Percentiles rank a stretch among this genome's conserved stretches.
phyloP scores from a whole-genome alignment of 2,329 filamentous ascomycete genomes.

The Thelonectria discophora region DNA sequence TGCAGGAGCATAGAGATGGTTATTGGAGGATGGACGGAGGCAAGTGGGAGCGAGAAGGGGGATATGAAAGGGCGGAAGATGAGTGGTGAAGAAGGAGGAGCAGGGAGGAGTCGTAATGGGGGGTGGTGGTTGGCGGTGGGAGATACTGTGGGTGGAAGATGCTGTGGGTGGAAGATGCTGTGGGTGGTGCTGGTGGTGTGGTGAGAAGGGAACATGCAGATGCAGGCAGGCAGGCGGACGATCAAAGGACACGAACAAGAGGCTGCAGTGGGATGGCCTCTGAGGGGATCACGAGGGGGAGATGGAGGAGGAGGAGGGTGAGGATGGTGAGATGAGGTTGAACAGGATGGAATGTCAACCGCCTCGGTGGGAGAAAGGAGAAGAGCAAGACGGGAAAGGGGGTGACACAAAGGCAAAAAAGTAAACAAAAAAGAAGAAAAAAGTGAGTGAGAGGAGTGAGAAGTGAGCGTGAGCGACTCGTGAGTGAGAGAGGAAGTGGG shows the following conservation, averaged over 20 bases:
- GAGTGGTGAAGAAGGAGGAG: conserved; percentile 2
- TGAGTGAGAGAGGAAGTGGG: too few relatives aligned
- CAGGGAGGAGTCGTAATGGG: background rate
- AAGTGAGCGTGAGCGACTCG: background rate
- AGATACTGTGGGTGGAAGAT: too few relatives aligned
- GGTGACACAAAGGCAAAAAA: background rate
- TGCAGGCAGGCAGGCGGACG: conserved; percentile 2
- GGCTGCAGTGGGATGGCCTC: background rate
- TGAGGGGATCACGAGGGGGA: background rate
- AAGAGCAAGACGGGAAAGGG: background rate
- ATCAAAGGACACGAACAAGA: background rate
- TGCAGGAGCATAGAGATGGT: background rate
- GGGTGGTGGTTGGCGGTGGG: background rate
- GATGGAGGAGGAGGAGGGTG: too few relatives aligned
- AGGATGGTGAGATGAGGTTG: too few relatives aligned
- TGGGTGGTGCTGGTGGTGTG: background rate
- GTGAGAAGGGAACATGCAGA: background rate
- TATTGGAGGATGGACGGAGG: background rate
- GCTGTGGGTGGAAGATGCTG: too few relatives aligned
- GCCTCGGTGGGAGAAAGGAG: background rate
- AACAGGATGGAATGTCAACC: background rate
- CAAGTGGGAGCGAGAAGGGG: background rate
- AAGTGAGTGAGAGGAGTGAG: background rate
- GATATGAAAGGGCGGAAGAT: background rate
- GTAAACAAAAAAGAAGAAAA: background rate